Evolutionary conservation across 2,329 filamentous ascomycete genomes (phyloP).

Genomic region (Fusarium phyllophilum): DNA sequence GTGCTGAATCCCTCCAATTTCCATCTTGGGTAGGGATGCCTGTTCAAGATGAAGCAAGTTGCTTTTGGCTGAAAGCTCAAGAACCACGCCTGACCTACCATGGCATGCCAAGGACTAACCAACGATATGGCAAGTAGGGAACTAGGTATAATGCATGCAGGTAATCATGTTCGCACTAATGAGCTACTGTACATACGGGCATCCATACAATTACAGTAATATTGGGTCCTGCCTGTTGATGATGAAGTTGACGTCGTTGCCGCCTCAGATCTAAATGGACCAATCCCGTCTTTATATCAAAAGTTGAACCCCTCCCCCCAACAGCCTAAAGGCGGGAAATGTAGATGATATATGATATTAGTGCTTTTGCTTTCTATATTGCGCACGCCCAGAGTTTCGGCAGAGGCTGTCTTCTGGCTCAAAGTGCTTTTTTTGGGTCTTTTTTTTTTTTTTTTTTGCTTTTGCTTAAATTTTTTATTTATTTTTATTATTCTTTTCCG

Average conservation of each 20-base stretch:
- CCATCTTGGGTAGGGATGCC: background rate
- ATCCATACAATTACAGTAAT: background rate
- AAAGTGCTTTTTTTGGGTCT: conserved; percentile 8
- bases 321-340: background rate
- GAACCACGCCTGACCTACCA: conserved; percentile 20
- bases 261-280: background rate
- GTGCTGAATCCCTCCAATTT: background rate
- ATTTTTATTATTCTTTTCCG: background rate
- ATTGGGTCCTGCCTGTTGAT: background rate
- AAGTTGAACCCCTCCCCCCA: background rate
- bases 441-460: background rate
- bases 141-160: conserved; percentile 17
- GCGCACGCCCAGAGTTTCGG: conserved; percentile 15
- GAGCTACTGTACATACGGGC: background rate
- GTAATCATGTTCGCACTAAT: conserved; percentile 37
- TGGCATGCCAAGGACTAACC: background rate
- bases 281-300: conserved; percentile 5
- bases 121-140: conserved; percentile 3
- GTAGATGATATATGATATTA: conserved; percentile 11
- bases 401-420: background rate
- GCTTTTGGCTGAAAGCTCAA: conserved; percentile 21
- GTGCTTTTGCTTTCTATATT: conserved; percentile 5
- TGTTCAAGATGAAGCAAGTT: conserved; percentile 3
- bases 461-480: background rate
- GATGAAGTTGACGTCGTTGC: background rate